phyloP scores from a whole-genome alignment of 2,329 filamentous ascomycete species.

The Botrytis hyacinthi region DNA sequence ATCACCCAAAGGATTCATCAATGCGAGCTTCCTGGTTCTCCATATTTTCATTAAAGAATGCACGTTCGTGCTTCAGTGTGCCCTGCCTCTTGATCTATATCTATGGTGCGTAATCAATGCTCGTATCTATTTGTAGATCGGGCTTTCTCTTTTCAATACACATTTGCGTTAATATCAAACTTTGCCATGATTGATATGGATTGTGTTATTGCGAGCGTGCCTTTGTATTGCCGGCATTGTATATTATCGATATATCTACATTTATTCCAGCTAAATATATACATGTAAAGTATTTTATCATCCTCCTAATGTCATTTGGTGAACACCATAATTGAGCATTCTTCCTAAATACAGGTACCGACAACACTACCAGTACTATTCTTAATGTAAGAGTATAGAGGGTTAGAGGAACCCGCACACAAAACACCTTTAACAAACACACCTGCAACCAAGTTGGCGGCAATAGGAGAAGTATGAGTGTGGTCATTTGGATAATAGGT shows the following conservation, averaged over 20 bases:
- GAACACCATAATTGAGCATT: background rate
- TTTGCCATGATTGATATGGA: background rate
- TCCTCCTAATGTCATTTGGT: accelerated
- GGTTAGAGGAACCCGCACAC: background rate
- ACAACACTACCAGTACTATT: background rate
- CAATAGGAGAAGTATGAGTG: conserved; percentile 57
- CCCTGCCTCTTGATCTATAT: background rate
- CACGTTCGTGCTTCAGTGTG: background rate
- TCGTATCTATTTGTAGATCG: background rate
- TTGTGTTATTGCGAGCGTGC: background rate
- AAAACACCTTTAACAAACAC: conserved; percentile 2
- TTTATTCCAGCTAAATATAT: background rate
- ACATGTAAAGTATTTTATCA: background rate
- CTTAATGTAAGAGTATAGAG: conserved; percentile 4
- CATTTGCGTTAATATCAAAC: background rate
- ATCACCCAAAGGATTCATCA: background rate
- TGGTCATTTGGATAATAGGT: conserved; percentile 55
- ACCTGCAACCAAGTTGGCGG: conserved; percentile 50
- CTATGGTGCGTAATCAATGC: background rate
- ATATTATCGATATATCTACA: background rate
- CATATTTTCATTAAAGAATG: too few species aligned
- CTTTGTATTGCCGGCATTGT: background rate
- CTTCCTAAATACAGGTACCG: background rate
- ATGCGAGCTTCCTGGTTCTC: background rate
- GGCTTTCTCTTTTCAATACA: background rate